phyloP scores from a whole-genome alignment of 352 stramenopile species.

The Phytophthora hibernalis region DNA sequence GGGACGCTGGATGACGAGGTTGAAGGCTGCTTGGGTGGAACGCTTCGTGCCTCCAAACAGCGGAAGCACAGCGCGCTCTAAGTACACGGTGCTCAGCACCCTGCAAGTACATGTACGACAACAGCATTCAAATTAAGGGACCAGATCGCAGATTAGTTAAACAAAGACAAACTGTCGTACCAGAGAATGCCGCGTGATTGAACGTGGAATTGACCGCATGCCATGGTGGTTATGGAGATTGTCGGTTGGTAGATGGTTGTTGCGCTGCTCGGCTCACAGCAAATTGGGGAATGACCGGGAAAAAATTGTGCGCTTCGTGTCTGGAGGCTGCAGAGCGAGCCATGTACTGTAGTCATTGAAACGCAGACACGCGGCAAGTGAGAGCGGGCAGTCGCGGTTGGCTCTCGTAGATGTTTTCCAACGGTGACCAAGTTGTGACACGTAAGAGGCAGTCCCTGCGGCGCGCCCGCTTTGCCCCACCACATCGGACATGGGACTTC shows the following conservation, averaged over 20 bases:
- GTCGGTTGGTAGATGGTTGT: background rate
- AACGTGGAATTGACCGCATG: constrained; percentile 28
- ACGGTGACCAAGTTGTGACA: background rate
- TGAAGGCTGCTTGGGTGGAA: constrained; percentile 5
- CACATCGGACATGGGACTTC: background rate
- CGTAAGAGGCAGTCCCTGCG: background rate
- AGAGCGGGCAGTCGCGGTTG: background rate
- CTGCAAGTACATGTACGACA: background rate
- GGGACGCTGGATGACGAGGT: constrained; percentile 32
- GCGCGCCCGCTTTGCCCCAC: background rate
- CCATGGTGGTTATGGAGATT: constrained; percentile 13
- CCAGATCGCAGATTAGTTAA: background rate
- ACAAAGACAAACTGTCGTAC: background rate
- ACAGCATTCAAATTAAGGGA: background rate
- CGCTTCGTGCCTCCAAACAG: no score
- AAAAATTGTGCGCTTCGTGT: background rate
- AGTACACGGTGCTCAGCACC: constrained; percentile 24
- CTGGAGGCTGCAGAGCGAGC: background rate
- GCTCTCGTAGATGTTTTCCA: background rate
- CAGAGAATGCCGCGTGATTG: constrained; percentile 21
- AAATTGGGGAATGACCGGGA: constrained; percentile 12
- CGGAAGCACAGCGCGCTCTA: no score
- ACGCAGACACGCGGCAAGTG: background rate
- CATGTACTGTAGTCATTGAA: background rate
- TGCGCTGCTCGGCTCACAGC: background rate